Conservation (phyloP, 192 early-diverging fungal genomes). For the Gaertneriomyces semiglobifer region DNA sequence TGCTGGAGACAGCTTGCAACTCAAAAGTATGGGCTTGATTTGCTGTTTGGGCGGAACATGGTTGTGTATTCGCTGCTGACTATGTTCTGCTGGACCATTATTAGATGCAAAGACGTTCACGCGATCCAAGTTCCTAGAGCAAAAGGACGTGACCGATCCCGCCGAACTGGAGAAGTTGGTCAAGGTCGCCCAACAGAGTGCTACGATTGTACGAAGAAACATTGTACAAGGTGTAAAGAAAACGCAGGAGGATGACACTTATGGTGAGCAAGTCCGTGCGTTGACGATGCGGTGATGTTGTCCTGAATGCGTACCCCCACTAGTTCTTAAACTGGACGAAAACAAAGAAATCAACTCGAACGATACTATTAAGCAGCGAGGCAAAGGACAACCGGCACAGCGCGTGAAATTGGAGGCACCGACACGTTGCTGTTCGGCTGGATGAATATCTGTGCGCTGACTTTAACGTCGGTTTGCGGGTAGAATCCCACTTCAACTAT, state of each 20-base stretch:
- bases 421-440: conserved; percentile 17
- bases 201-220: conserved; percentile 28
- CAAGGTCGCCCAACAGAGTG: conserved; percentile 22
- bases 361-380: conserved; percentile 21
- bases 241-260: conserved; percentile 8
- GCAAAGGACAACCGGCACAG: conserved; percentile 17
- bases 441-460: no score
- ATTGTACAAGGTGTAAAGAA: conserved; percentile 31
- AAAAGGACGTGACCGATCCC: conserved; percentile 16
- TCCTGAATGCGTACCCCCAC: not conserved
- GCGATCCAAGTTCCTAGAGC: conserved; percentile 16
- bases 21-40: conserved; percentile 7
- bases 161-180: conserved; percentile 16
- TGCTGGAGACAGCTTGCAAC: conserved; percentile 10
- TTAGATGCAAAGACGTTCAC: conserved; percentile 18
- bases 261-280: conserved; percentile 2
- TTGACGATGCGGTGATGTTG: no score
- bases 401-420: conserved; percentile 14
- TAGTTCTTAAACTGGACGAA: conserved; percentile 16
- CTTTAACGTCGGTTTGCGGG: no score
- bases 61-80: conserved; percentile 1
- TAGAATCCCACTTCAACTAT: no score
- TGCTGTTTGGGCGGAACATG: not conserved
- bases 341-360: conserved; percentile 31
- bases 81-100: not conserved